Evolutionary conservation across 2,329 filamentous ascomycete genomes (phyloP).

Genomic region (Huntiella decipiens): DNA sequence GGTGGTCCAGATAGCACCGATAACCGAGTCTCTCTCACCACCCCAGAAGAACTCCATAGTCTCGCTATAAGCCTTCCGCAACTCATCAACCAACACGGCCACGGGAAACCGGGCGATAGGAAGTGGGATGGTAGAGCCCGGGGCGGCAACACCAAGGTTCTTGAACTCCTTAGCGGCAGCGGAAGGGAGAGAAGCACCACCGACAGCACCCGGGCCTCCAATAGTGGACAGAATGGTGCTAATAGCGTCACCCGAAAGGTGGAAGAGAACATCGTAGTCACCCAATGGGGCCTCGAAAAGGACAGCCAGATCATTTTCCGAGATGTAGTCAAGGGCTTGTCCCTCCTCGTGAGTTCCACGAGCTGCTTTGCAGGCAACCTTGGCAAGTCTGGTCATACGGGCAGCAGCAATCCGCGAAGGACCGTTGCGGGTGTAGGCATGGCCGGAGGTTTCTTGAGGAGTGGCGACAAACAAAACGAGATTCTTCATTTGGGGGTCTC

Average conservation of each 20-base stretch:
- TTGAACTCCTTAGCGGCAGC: slow-evolving; percentile 40
- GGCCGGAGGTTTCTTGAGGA: slow-evolving; percentile 56
- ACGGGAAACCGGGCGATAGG: slow-evolving; percentile 42
- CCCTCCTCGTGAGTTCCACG: slow-evolving; percentile 23
- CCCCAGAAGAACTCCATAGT: slow-evolving; percentile 68
- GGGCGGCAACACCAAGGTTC: slow-evolving; percentile 27
- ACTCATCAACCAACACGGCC: slow-evolving; percentile 43
- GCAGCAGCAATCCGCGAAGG: slow-evolving; percentile 70
- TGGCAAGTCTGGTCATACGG: slow-evolving; percentile 65
- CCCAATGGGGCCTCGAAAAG: slow-evolving; percentile 55
- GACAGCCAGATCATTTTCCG: slow-evolving; percentile 14
- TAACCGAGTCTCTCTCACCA: slow-evolving; percentile 30
- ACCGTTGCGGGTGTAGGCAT: slow-evolving; percentile 51
- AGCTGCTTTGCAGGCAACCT: slow-evolving; percentile 49
- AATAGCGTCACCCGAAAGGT: slow-evolving; percentile 39
- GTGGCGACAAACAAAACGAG: slow-evolving; percentile 67
- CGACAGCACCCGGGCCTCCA: slow-evolving; percentile 16
- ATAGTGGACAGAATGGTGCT: slow-evolving; percentile 23
- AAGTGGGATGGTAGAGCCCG: slow-evolving; percentile 21
- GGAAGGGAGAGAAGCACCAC: slow-evolving; percentile 19
- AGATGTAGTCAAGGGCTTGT: slow-evolving; percentile 31
- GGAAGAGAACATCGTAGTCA: slow-evolving; percentile 78
- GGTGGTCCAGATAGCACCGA: slow-evolving; percentile 41
- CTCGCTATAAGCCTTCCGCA: slow-evolving; percentile 46
- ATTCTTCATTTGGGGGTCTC: slow-evolving; percentile 76